Evolutionary conservation across 306 rosid species (phyloP).

Genomic region (Biancaea sappan): DNA sequence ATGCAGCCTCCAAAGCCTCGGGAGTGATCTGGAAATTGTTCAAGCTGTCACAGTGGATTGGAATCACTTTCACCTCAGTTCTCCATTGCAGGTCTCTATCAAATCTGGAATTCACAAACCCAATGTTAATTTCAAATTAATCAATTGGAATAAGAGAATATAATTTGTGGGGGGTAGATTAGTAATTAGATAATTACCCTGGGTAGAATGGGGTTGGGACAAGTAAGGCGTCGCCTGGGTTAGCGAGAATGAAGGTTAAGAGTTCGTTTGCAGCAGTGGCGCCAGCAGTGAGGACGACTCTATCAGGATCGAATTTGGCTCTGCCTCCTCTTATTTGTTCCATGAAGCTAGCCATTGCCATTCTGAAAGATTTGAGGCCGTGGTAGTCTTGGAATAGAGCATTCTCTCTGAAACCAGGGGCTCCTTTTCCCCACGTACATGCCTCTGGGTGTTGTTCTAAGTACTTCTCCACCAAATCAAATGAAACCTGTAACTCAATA

Average conservation of each 20-base stretch:
- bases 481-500: slow-evolving; percentile 69
- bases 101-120: slow-evolving; percentile 53
- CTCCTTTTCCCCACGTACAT: slow-evolving; percentile 58
- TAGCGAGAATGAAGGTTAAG: slow-evolving; percentile 79
- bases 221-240: slow-evolving; percentile 89
- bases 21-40: slow-evolving; percentile 79
- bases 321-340: slow-evolving; percentile 72
- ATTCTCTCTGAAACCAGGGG: slow-evolving; percentile 71
- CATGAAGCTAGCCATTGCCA: slow-evolving; percentile 96
- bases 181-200: slow-evolving; percentile 58
- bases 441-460: slow-evolving; percentile 63
- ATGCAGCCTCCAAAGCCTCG: slow-evolving; percentile 71
- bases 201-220: slow-evolving; percentile 97
- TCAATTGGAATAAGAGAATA: neutral
- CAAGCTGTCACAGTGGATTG: slow-evolving; percentile 81
- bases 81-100: slow-evolving; percentile 98
- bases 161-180: neutral
- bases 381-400: slow-evolving; percentile 97
- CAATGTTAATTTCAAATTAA: neutral
- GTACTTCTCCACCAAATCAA: slow-evolving; percentile 80
- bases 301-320: slow-evolving; percentile 66
- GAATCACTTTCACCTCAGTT: slow-evolving; percentile 82
- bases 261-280: slow-evolving; percentile 98
- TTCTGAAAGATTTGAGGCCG: slow-evolving; percentile 73
- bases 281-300: slow-evolving; percentile 91